These are phyloP conservation scores for Elsinoe arachidis DNA, from an alignment of 2,329 filamentous ascomycete genomes.

Conservation along the genomic window DNA sequence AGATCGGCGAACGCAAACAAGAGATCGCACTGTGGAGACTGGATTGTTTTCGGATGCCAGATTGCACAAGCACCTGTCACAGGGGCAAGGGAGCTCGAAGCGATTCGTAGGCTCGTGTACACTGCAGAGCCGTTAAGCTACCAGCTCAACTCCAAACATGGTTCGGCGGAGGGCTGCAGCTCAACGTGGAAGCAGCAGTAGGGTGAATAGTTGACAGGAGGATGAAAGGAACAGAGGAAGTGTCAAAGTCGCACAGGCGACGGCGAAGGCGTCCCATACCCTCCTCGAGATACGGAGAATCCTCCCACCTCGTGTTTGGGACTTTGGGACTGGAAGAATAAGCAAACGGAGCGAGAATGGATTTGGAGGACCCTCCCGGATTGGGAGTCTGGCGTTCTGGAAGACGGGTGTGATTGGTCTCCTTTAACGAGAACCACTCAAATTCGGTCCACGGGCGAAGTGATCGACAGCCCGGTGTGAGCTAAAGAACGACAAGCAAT, in stretches of 20 bases:
- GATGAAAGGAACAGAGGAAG: background rate
- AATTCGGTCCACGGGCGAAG: background rate
- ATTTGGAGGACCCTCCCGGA: background rate
- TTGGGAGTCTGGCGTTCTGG: background rate
- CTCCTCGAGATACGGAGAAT: background rate
- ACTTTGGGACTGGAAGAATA: background rate
- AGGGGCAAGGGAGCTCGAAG: constrained; percentile 6
- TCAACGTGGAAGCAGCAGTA: background rate
- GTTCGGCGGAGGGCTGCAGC: background rate
- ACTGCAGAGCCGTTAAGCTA: constrained; percentile 8
- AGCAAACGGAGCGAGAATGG: background rate
- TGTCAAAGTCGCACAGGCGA: background rate
- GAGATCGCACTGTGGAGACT: too few relatives aligned
- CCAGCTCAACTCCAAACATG: background rate
- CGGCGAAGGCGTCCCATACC: background rate
- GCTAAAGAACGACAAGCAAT: constrained; percentile 3
- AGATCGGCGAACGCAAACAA: too few relatives aligned
- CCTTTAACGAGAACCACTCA: background rate
- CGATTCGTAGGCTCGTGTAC: background rate
- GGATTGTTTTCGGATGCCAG: background rate
- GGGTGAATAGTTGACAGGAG: background rate
- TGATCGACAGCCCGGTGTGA: background rate
- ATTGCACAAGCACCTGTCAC: background rate
- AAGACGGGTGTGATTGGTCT: background rate
- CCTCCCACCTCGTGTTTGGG: background rate